A percentile compares a stretch with the other conserved stretches of the same genome.
phyloP scores from a whole-genome alignment of 345 rosid species.

The Triadica sebifera region DNA sequence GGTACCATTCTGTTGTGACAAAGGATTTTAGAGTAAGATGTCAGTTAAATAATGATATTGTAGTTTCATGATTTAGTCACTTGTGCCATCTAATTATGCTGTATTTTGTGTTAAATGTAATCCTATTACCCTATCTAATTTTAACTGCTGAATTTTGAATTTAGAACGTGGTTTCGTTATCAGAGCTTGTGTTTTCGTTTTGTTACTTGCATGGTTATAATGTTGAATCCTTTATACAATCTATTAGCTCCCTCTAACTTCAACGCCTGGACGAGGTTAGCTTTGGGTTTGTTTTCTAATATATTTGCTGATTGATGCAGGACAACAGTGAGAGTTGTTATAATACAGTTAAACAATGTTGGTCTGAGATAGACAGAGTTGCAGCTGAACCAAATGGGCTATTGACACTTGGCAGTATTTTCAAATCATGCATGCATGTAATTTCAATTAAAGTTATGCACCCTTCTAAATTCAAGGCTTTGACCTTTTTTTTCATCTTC shows the following conservation, averaged over 20 bases:
- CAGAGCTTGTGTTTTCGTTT: neutral
- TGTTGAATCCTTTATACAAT: too few relatives aligned
- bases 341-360: slow-evolving; percentile 26
- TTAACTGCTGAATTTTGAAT: too few relatives aligned
- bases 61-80: neutral
- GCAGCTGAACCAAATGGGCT: slow-evolving; percentile 25
- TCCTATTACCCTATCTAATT: too few relatives aligned
- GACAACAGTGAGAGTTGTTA: slow-evolving; percentile 29
- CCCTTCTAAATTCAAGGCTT: neutral
- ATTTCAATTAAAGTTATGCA: neutral
- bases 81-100: neutral
- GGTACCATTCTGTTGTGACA: too few relatives aligned
- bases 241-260: too few relatives aligned
- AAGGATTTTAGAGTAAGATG: slow-evolving; percentile 28
- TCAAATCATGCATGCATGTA: slow-evolving; percentile 23
- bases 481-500: too few relatives aligned
- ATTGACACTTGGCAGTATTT: slow-evolving; percentile 8
- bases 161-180: too few relatives aligned
- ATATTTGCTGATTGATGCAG: slow-evolving; percentile 1
- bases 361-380: slow-evolving; percentile 31
- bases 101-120: neutral
- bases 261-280: too few relatives aligned
- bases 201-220: neutral
- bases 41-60: neutral
- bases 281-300: neutral